Evolutionary conservation across 345 rosid species (phyloP), one percentile per base, ranked within the genome.

Genomic region (Physaria fendleri): DNA sequence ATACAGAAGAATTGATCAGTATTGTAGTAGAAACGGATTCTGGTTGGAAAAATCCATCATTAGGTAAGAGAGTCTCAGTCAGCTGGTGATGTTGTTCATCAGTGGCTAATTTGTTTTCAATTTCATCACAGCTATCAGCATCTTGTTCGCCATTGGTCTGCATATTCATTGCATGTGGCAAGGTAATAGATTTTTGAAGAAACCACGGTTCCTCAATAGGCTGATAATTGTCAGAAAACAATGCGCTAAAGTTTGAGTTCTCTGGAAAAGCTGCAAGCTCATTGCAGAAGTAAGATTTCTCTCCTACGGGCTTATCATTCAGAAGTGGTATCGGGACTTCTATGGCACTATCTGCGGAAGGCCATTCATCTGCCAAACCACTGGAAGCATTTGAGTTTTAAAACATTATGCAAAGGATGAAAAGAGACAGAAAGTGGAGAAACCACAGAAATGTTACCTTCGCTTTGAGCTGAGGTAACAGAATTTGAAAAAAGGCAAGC

Each of bases 131-230:
- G 65, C 37, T 59, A 44, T 72, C 78, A 55, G 9, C 47, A 42
- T 56, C 59, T 47, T 59, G 69, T 40, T 65, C 29, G 35, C 51
- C 15, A 64, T 66, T 71, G 14, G 71, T 49, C 55, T 70, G 71
- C 44, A 43, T 63, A 58, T 71, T 61, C 51, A 62, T 56, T 52
- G 64, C 23, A 21, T 28, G 52, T 42, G 50, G 62, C 45, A 65
- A 62, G 59, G 60, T 55, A 15, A 57, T 50, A 46, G 79, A 70
- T 67, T 71, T 61, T 55, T 68, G 74, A 32, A 60, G 56, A 51
- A 85, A 80, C 98, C 97, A 92, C 15, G 98, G 98, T 77, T 92
- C 98, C 79, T 92, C 98, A 34, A 85, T 48, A 52, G 95, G 91
- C 68, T 86, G 96, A 55, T 81, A 63, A 53, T 75, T 81, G 65